Evolutionary conservation across 805 yeast species (phyloP), one percentile per base, ranked within the genome.

Genomic region (Barnettozyma sp.): DNA sequence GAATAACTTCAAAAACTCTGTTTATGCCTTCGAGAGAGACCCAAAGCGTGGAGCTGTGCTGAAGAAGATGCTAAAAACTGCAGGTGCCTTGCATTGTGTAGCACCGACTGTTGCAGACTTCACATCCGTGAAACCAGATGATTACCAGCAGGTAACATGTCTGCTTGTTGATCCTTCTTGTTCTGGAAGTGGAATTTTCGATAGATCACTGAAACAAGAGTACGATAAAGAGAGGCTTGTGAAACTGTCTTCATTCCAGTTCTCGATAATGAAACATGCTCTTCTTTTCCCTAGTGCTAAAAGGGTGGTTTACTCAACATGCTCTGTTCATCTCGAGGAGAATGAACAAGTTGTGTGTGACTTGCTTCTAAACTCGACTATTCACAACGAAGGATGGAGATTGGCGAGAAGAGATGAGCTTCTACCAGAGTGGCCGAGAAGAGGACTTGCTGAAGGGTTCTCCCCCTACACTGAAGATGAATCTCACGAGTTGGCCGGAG

Each of bases 141-240:
- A 79, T 30, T 83, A 66, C 42, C 63, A 70, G 2, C 70, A 73
- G 13, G 82, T 86, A 5, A 78, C 85, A 0, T 95, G 94, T 0
- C 62, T 92, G 27, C 67, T 92, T 3, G 94, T 92, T 3, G 99
- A 92, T 58, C 99, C 99, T 0, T 85, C 96, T 4, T 92, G 99
- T 58, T 86, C 96, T 17, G 99, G 99, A 0, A 82, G 94, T 31
- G 99, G 99, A 4, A 92, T 92, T 27, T 90, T 90, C 63, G 96
- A 97, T n/a, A 44, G 58, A 40, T 56, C 56, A 2, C 40, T 45
- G 28, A 70, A 62, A 26, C 72, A 73, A 35, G 77, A 74, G 40
- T 61, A 63, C 34, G 38, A 49, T 43, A 46, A 59, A 54, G 73
- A 72, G 42, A 63, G 96, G 52, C 65, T 94, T 32, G 67, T 70